These are phyloP conservation scores for Hypoxylon sp. DNA, from an alignment of 2,329 filamentous ascomycete species.

Conservation along the genomic window DNA sequence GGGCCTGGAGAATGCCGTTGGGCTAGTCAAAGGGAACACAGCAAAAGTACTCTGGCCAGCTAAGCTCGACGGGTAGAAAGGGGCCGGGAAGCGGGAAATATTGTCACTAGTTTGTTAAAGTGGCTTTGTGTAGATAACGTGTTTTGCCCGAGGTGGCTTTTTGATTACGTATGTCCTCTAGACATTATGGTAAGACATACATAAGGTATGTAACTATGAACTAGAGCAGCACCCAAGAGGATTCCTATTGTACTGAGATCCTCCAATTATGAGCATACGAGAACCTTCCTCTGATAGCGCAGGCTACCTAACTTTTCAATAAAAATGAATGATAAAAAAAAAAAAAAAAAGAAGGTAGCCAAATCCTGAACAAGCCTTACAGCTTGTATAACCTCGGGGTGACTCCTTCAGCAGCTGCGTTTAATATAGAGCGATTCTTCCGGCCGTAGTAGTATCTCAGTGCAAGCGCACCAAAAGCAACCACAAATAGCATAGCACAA, in stretches of 20 bases:
- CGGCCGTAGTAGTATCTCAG: conserved; percentile 69
- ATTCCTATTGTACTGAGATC: conserved; percentile 3
- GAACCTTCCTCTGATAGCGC: not conserved
- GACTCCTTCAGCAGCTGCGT: conserved; percentile 52
- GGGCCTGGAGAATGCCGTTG: conserved; percentile 22
- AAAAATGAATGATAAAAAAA: not conserved
- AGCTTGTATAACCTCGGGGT: conserved; percentile 57
- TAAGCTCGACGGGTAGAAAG: not conserved
- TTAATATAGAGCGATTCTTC: conserved; percentile 57
- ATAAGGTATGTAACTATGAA: not conserved
- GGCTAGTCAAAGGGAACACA: not conserved
- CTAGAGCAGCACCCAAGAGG: not conserved
- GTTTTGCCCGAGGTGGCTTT: conserved; percentile 15
- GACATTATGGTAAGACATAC: conserved; percentile 1
- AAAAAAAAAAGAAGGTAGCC: not conserved
- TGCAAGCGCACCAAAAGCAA: conserved; percentile 46
- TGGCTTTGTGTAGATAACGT: conserved; percentile 19
- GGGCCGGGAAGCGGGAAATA: conserved; percentile 13
- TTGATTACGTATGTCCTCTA: conserved; percentile 23
- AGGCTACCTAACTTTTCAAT: not conserved
- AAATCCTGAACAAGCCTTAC: conserved; percentile 26
- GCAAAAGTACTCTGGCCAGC: conserved; percentile 11
- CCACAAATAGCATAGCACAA: conserved; percentile 58
- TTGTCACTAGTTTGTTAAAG: conserved; percentile 26
- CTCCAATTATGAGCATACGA: not conserved